Evolutionary conservation across 352 stramenopile genomes (phyloP).

Genomic region (Phytophthora vignae): DNA sequence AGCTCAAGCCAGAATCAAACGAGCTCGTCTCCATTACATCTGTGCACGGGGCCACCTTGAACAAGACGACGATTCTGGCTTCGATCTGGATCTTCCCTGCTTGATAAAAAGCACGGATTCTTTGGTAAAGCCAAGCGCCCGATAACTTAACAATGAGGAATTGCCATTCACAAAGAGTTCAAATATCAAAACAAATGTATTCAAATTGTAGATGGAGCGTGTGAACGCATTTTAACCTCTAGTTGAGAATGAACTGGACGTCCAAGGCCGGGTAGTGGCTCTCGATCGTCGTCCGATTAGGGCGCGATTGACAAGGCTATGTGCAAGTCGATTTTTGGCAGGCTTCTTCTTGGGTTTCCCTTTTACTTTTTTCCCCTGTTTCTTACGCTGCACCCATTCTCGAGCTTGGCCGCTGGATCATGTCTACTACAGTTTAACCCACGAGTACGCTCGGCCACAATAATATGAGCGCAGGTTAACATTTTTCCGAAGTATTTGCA

Average conservation of each 20-base stretch:
- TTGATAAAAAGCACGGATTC: too few relatives aligned
- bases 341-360: not conserved
- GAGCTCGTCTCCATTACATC: too few relatives aligned
- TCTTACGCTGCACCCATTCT: not conserved
- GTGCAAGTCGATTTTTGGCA: too few relatives aligned
- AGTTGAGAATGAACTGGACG: not conserved
- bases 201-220: not conserved
- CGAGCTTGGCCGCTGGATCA: not conserved
- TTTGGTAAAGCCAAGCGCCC: too few relatives aligned
- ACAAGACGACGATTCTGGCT: too few relatives aligned
- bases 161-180: not conserved
- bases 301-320: not conserved
- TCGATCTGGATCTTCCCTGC: too few relatives aligned
- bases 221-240: not conserved
- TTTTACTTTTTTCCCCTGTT: not conserved
- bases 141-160: too few relatives aligned
- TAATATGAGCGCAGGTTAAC: not conserved
- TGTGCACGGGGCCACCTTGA: too few relatives aligned
- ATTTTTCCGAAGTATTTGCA: not conserved
- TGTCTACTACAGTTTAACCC: not conserved
- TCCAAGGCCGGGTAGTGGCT: not conserved
- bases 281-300: not conserved
- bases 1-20: too few relatives aligned
- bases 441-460: not conserved
- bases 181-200: not conserved